Base-by-base conservation (phyloP, 2,329 filamentous ascomycete species). In the Aspergillus intermedius region DNA sequence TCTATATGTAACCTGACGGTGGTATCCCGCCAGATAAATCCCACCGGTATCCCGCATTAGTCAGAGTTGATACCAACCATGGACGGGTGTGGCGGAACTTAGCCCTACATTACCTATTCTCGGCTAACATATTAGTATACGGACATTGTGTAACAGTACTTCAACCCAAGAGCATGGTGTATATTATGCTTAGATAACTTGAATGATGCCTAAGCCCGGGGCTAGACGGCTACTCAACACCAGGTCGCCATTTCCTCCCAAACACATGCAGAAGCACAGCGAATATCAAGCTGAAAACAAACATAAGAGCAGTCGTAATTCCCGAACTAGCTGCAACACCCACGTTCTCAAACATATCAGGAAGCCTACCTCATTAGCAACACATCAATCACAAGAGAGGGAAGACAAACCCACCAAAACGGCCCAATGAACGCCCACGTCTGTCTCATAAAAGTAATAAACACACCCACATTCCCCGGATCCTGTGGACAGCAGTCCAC, bases 401-500 rank as follows among this genome's bases (percentile, higher is more conserved):
- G 8, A 30, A 19, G 41, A 13, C 3, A n/a, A 25, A 59, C 60
- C 51, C 52, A 69, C 67, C 67, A 69, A 56, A 69, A 69, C 10
- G 66, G 66, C 6, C 66, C 66, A 32, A 69, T 58, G 48, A 69
- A 69, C 2, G 65, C 66, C 66, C 66, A 69, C 2, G 63, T 63
- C 43, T 59, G 64, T 21, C 80, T 71, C 2, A 83, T 72, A 54
- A 83, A 74, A 2, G 74, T 81, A 58, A 84, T 74, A 52, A 82
- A 82, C 0, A 83, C 80, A n/a, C 80, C 81, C 13, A 84, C 72
- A 46, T 74, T 76, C 2, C 74, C 76, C 1, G 78, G 73, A 47
- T 83, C 75, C 35, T 77, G 68, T 0, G 71, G 73, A 55, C 80
- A 77, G 55, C 77, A 80, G 57, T 84, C 80, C 3, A 84, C 74